Evolutionary conservation across 1,139 yeast species (phyloP).

Genomic region (Pichia inconspicua): DNA sequence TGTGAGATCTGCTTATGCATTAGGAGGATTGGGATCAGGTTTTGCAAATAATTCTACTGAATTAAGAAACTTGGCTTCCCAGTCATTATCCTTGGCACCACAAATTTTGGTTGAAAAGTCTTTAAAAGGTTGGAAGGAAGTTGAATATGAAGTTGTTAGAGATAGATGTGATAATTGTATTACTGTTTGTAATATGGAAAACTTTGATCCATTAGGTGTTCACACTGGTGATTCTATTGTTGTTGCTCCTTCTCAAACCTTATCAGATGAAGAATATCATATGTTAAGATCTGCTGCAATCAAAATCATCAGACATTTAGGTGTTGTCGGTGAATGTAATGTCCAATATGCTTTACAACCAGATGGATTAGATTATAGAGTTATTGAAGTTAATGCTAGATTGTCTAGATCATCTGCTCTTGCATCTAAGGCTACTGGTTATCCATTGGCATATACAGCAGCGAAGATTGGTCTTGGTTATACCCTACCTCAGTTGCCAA

Average conservation of each 20-base stretch:
- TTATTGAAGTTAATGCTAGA: conserved; percentile 96
- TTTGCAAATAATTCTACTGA: conserved; percentile 81
- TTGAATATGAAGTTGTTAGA: conserved; percentile 97
- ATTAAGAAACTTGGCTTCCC: conserved; percentile 78
- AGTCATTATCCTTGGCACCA: conserved; percentile 82
- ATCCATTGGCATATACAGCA: conserved; percentile 97
- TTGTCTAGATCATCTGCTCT: conserved; percentile 94
- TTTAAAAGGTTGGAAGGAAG: conserved; percentile 98
- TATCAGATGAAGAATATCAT: conserved; percentile 94
- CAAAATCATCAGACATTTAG: conserved; percentile 92
- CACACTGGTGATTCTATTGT: conserved; percentile 99
- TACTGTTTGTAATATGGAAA: conserved; percentile 98
- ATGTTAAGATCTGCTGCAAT: conserved; percentile 97
- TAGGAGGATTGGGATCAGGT: conserved; percentile 98
- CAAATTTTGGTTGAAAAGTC: conserved; percentile 96
- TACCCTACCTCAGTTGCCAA: conserved; percentile 90
- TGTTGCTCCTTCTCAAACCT: conserved; percentile 96
- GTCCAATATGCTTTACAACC: conserved; percentile 97
- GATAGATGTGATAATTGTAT: conserved; percentile 95
- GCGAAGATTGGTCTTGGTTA: conserved; percentile 94
- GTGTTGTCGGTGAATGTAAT: conserved; percentile 98
- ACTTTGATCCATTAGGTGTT: conserved; percentile 95
- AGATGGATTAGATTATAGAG: conserved; percentile 89
- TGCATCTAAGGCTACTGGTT: conserved; percentile 98
- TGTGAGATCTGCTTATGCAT: conserved; percentile 94